These are phyloP conservation scores for Leucaena leucocephala DNA, from an alignment of 306 rosid species.

Conservation along the genomic window DNA sequence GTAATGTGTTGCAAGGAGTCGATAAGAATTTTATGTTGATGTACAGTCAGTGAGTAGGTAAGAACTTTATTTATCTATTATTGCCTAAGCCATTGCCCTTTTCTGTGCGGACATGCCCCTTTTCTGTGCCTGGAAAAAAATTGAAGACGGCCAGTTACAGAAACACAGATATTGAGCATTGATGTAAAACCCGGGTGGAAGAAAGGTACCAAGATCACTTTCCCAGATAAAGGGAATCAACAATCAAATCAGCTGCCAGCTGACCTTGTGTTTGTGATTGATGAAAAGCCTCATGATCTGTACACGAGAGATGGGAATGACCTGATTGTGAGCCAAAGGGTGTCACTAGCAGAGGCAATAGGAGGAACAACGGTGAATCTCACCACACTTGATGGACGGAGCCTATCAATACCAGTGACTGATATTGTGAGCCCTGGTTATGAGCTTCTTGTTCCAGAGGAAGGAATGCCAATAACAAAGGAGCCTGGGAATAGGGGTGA, in stretches of 20 bases:
- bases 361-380: constrained; percentile 75
- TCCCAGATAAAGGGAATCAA: constrained; percentile 92
- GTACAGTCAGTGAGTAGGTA: too few species aligned
- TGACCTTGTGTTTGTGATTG: constrained; percentile 86
- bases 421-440: constrained; percentile 83
- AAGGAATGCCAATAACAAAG: constrained; percentile 89
- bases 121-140: background rate
- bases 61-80: background rate
- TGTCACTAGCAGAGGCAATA: constrained; percentile 80
- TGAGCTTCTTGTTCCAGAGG: constrained; percentile 65
- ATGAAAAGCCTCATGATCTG: constrained; percentile 79
- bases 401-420: constrained; percentile 55
- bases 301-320: constrained; percentile 87
- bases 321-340: constrained; percentile 62
- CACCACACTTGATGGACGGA: constrained; percentile 62
- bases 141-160: constrained; percentile 57
- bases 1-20: background rate
- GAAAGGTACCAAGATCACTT: constrained; percentile 93
- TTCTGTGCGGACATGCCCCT: background rate
- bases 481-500: constrained; percentile 80
- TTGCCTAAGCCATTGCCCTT: background rate
- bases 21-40: background rate
- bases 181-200: constrained; percentile 98
- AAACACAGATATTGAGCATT: constrained; percentile 77
- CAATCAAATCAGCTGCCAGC: constrained; percentile 74